These are phyloP conservation scores for Geranium rotundifolium DNA, from an alignment of 345 rosid species.

Conservation along the genomic window DNA sequence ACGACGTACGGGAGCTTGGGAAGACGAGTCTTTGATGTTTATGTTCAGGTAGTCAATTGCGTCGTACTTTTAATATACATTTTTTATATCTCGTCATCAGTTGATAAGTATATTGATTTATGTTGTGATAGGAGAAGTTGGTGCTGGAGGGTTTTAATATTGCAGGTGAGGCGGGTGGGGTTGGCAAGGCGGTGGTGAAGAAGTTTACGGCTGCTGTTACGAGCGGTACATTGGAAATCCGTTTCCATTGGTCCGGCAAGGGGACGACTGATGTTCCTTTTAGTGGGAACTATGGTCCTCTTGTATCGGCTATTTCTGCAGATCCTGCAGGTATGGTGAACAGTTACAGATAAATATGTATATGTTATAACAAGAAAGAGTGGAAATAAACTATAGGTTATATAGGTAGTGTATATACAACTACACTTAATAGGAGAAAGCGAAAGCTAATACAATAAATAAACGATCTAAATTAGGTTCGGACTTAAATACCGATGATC, in stretches of 20 bases:
- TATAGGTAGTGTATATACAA: too few species aligned
- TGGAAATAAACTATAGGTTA: too few species aligned
- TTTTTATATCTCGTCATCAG: too few species aligned
- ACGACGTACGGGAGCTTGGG: constrained; percentile 33
- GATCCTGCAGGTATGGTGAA: too few species aligned
- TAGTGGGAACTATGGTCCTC: constrained; percentile 48
- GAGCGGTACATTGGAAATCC: constrained; percentile 33
- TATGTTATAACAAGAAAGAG: too few species aligned
- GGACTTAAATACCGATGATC: too few species aligned
- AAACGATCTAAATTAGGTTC: too few species aligned
- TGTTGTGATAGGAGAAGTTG: constrained; percentile 28
- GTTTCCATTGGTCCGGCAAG: constrained; percentile 52
- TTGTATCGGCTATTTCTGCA: constrained; percentile 44
- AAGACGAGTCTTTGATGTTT: constrained; percentile 51
- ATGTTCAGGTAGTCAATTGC: constrained; percentile 37
- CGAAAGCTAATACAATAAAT: too few species aligned
- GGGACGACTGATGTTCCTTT: constrained; percentile 35
- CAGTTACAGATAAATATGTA: too few species aligned
- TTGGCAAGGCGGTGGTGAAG: constrained; percentile 20
- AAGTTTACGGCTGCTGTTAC: constrained; percentile 15
- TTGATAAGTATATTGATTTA: too few species aligned
- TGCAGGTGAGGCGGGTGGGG: constrained; percentile 38
- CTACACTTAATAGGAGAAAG: too few species aligned
- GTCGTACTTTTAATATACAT: too few species aligned
- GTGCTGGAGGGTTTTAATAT: constrained; percentile 46